Evolutionary conservation across 179 eudicot genomes (phyloP), one percentile per base, ranked within the genome.

Genomic region (Sideroxylon spinosum): DNA sequence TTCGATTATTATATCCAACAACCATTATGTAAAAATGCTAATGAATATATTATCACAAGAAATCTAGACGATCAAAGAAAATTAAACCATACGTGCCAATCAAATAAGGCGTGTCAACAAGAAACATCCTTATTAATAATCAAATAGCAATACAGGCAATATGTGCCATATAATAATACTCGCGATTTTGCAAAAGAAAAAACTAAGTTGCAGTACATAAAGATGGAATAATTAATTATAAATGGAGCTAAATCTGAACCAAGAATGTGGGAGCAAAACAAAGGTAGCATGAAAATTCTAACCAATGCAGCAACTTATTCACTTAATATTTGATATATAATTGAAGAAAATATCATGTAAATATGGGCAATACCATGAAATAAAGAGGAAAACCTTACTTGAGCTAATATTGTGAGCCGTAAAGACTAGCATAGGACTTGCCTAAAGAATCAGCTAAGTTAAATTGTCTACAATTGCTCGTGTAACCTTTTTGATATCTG

Each of bases 51-150:
- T 75, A 37, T 2, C 32, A 44, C 67, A 22, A 65, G 50, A 74
- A 19, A 68, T 76, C 23, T 44, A 75, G 52, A 67, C 32, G 75
- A 55, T 74, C 25, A 74, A 73, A 55, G 70, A 63, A 4, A 63
- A 17, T 25, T 14, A 73, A 62, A 37, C 17, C 14, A n/a, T 64
- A 25, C 32, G 60, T 20, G 10, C n/a, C 29, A 65, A 22, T 74
- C 50, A 50, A 23, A 68, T 25, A 37, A 2, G 23, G 28, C 23
- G 44, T 26, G 53, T 67, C 6, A 6, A 5, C 20, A 76, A 67
- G 62, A 55, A 22, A 26, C 25, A 53, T 16, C 19, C 44, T 49
- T 20, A 50, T 25, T 49, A 49, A 14, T 57, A 14, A 57, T 19
- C 16, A 19, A 6, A 57, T 12, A 60, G 7, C 6, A 60, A n/a